phyloP scores from a whole-genome alignment of 2,329 filamentous ascomycete genomes.

The Metarhizium guizhouense region DNA sequence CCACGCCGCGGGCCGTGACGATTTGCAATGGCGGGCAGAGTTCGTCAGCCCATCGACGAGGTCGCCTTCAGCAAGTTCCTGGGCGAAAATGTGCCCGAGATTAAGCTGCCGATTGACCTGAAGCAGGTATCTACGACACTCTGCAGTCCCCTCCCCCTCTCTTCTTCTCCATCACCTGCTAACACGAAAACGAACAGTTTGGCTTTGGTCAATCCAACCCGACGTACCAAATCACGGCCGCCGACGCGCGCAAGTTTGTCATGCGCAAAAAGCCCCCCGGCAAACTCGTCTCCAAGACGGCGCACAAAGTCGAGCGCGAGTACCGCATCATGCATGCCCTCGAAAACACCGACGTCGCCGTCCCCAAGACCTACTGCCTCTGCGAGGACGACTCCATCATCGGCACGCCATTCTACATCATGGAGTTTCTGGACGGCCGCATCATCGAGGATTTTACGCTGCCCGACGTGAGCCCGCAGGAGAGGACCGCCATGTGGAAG shows the following conservation, averaged over 20 bases:
- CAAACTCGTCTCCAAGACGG: conserved; percentile 82
- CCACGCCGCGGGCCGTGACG: not conserved
- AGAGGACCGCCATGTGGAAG: conserved; percentile 76
- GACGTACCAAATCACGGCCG: conserved; percentile 80
- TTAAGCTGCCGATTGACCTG: conserved; percentile 73
- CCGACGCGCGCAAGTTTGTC: conserved; percentile 65
- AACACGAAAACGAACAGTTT: conserved; percentile 49
- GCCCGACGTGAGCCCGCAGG: conserved; percentile 57
- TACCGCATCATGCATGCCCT: conserved; percentile 85
- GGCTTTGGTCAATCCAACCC: conserved; percentile 97
- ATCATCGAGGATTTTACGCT: conserved; percentile 87
- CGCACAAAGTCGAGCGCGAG: conserved; percentile 94
- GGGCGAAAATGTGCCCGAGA: conserved; percentile 66
- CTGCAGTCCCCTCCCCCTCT: not conserved
- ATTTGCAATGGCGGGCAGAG: conserved; percentile 63
- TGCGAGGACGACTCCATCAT: conserved; percentile 76
- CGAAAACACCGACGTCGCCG: conserved; percentile 68
- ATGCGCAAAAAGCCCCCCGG: conserved; percentile 98
- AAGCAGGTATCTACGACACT: conserved; percentile 60
- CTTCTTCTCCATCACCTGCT: not conserved
- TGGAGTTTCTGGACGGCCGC: conserved; percentile 89
- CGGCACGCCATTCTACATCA: conserved; percentile 92
- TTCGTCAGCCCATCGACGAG: conserved; percentile 86
- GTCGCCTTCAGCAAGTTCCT: conserved; percentile 73
- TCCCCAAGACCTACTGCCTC: conserved; percentile 73